phyloP scores from a whole-genome alignment of 2,329 filamentous ascomycete genomes.

The Gaeumannomyces sp. region DNA sequence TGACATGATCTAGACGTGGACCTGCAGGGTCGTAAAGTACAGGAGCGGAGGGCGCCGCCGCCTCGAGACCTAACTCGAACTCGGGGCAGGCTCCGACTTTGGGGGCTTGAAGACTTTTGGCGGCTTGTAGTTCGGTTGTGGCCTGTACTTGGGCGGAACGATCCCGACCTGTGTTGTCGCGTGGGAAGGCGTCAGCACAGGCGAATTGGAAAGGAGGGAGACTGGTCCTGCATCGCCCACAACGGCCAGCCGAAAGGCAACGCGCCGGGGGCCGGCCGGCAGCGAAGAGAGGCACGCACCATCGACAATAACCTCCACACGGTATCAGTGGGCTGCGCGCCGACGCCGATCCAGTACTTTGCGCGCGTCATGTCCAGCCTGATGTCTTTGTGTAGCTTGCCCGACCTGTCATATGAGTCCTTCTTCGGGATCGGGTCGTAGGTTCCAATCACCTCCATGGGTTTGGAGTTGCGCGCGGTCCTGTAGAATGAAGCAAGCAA shows the following conservation, averaged over 20 bases:
- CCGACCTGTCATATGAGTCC: conserved; percentile 54
- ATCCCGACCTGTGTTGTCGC: not conserved
- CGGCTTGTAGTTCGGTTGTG: conserved; percentile 1
- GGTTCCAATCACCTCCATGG: conserved; percentile 85
- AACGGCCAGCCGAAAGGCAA: no score
- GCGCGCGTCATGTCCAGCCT: conserved; percentile 75
- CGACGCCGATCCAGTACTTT: conserved; percentile 95
- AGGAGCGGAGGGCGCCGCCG: no score
- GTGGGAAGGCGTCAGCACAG: no score
- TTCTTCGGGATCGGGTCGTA: conserved; percentile 63
- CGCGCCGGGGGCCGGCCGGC: no score
- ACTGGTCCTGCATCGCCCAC: no score
- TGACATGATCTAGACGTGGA: no score
- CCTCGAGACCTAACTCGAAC: no score
- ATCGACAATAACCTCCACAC: conserved; percentile 81
- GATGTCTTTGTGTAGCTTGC: conserved; percentile 81
- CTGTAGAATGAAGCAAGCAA: conserved; percentile 35
- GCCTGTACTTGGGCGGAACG: conserved; percentile 4
- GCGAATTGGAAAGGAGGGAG: no score
- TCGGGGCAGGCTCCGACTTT: no score
- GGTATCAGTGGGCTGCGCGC: conserved; percentile 86
- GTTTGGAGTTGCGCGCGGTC: conserved; percentile 78
- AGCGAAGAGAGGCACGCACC: conserved; percentile 42
- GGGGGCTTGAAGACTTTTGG: no score
- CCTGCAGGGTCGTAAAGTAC: no score